Evolutionary conservation across 768 basidiomycete genomes (phyloP).

Genomic region (Calocybe gangraenosa): DNA sequence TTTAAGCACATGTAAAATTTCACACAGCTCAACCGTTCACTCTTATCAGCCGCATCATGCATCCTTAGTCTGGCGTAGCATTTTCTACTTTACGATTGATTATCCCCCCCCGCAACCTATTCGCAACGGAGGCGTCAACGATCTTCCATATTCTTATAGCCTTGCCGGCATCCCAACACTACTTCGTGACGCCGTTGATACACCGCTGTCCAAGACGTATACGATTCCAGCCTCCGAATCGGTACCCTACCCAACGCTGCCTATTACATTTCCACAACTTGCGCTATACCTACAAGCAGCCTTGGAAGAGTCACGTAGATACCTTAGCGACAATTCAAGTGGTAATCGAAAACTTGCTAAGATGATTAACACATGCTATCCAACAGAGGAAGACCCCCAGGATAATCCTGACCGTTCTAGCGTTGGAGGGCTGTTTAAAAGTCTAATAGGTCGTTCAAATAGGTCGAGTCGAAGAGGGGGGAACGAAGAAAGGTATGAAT

Average conservation of each 20-base stretch:
- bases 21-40: not conserved
- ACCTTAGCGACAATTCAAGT: conserved; percentile 53
- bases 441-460: conserved; percentile 50
- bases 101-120: conserved; percentile 50
- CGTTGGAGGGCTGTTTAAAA: conserved; percentile 54
- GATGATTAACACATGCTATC: conserved; percentile 66
- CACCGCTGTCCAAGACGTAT: conserved; percentile 62
- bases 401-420: conserved; percentile 33
- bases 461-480: conserved; percentile 43
- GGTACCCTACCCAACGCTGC: conserved; percentile 66
- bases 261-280: conserved; percentile 71
- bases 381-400: conserved; percentile 29
- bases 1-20: not conserved
- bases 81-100: conserved; percentile 78
- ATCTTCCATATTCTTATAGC: conserved; percentile 70
- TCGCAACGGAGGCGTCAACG: conserved; percentile 49
- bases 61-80: conserved; percentile 63
- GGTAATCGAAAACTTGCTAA: conserved; percentile 67
- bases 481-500: conserved; percentile 78
- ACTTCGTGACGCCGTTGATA: conserved; percentile 61
- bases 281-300: conserved; percentile 73
- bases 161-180: conserved; percentile 56
- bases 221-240: conserved; percentile 58
- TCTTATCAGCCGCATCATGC: conserved; percentile 51
- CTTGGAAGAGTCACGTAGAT: conserved; percentile 62